Percentiles rank a stretch among this genome's conserved stretches.
Evolutionary conservation across 805 yeast genomes (phyloP).

Genomic region (Candida khao-thaluensis): DNA sequence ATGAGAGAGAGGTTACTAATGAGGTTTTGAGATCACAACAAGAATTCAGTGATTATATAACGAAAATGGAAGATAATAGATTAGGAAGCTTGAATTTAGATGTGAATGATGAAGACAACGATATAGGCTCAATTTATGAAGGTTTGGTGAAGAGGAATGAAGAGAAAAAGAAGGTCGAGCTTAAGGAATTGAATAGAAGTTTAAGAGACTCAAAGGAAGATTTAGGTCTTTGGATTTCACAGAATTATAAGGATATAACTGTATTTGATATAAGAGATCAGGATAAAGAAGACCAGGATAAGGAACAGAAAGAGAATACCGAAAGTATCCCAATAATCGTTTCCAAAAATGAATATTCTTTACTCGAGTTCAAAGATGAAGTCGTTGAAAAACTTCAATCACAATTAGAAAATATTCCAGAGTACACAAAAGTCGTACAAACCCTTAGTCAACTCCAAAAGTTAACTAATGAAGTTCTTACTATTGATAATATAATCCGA

Average conservation of each 20-base stretch:
- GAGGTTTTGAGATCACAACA: constrained; percentile 16
- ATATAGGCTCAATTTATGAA: constrained; percentile 27
- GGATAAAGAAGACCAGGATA: neutral
- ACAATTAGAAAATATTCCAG: neutral
- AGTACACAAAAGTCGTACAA: neutral
- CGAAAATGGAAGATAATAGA: constrained; percentile 28
- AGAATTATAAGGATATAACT: constrained; percentile 7
- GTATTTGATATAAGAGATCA: constrained; percentile 1
- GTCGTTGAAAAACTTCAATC: neutral
- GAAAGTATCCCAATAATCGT: too few relatives aligned
- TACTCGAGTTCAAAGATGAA: neutral
- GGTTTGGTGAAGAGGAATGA: constrained; percentile 25
- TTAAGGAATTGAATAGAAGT: constrained; percentile 13
- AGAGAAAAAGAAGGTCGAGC: constrained; percentile 15
- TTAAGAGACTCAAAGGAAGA: constrained; percentile 11
- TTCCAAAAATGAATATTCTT: neutral
- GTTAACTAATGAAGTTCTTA: too few relatives aligned
- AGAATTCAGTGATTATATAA: constrained; percentile 11
- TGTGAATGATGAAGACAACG: constrained; percentile 20
- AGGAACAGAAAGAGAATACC: neutral
- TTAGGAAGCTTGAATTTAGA: constrained; percentile 23
- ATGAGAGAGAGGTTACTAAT: constrained; percentile 12
- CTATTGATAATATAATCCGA: neutral
- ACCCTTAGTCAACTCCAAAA: neutral
- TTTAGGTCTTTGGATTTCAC: constrained; percentile 18